Evolutionary conservation across 2,329 filamentous ascomycete genomes (phyloP).

Genomic region (Didymella sp.): DNA sequence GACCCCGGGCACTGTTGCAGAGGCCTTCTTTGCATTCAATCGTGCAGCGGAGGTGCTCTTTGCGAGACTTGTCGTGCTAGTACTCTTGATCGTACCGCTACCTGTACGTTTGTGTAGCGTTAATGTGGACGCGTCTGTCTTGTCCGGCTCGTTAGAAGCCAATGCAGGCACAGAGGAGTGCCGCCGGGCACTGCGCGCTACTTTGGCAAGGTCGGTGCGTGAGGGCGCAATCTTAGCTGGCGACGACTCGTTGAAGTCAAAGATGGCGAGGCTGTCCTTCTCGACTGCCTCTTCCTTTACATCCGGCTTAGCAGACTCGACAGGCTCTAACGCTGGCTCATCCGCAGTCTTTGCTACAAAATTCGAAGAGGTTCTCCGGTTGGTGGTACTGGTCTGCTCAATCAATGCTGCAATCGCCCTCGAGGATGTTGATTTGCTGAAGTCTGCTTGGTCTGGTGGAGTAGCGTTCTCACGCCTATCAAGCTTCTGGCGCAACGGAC

Average conservation of each 20-base stretch:
- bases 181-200: constrained; percentile 37
- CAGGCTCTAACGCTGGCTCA: constrained; percentile 12
- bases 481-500: constrained; percentile 48
- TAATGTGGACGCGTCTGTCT: constrained; percentile 27
- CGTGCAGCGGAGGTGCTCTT: constrained; percentile 30
- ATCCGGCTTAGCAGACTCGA: constrained; percentile 6
- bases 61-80: constrained; percentile 21
- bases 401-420: constrained; percentile 46
- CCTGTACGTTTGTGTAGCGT: constrained; percentile 37
- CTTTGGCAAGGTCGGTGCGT: constrained; percentile 40
- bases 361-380: constrained; percentile 27
- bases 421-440: constrained; percentile 39
- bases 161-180: constrained; percentile 44
- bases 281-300: constrained; percentile 20
- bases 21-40: constrained; percentile 20
- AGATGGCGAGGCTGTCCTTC: constrained; percentile 45
- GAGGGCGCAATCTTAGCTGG: constrained; percentile 31
- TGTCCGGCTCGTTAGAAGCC: constrained; percentile 20
- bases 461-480: constrained; percentile 30
- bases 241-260: constrained; percentile 49
- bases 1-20: neutral
- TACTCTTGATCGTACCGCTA: constrained; percentile 32
- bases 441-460: constrained; percentile 24
- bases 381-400: constrained; percentile 37
- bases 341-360: constrained; percentile 1